Evolutionary conservation across 2,329 filamentous ascomycete genomes (phyloP), one percentile per base, ranked within the genome.

Genomic region (Chaetomium sp.): DNA sequence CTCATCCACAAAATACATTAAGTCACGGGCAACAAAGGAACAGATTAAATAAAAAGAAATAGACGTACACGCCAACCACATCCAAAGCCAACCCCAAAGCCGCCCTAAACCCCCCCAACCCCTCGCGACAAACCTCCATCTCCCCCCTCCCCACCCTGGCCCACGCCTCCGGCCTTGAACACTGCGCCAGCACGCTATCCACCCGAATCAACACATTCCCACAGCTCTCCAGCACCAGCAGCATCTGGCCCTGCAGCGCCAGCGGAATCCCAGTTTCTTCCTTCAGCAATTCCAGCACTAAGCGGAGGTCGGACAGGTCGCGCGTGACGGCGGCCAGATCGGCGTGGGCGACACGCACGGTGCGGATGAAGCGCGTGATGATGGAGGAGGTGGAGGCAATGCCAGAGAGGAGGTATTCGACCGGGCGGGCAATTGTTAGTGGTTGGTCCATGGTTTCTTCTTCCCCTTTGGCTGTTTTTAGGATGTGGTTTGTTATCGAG

Each of bases 331-430:
- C 49, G n/a, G 59, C 54, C 8, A 66, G 59, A 41, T 65, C 63
- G 27, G 60, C 49, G 51, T 64, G 63, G 10, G 64, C 57, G 33
- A 55, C 53, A 38, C 62, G 61, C 36, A 65, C 58, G 5, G 58
- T 59, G 34, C 64, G 61, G 51, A 66, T 64, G 55, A 65, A 66
- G 33, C 53, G 57, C 8, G 62, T 65, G 49, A 66, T 63, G 42
- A 61, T 58, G 44, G 54, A 53, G 11, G 61, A 65, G 1, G 64
- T 65, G 8, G 55, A 58, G 12, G 57, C 56, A 42, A 66, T 62
- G 45, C 49, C 54, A 4, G 60, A 56, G n/a, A 66, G 58, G 5
- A 61, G 59, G 42, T 59, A 59, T 33, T 63, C 62, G 49, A 64
- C 59, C n/a, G 61, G 59, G 19, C 53, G 50, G 33, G 56, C 49